Percentiles rank a stretch among this genome's conserved stretches.
phyloP scores from a whole-genome alignment of 2,329 filamentous ascomycete genomes.

The Apiospora saccharicola region DNA sequence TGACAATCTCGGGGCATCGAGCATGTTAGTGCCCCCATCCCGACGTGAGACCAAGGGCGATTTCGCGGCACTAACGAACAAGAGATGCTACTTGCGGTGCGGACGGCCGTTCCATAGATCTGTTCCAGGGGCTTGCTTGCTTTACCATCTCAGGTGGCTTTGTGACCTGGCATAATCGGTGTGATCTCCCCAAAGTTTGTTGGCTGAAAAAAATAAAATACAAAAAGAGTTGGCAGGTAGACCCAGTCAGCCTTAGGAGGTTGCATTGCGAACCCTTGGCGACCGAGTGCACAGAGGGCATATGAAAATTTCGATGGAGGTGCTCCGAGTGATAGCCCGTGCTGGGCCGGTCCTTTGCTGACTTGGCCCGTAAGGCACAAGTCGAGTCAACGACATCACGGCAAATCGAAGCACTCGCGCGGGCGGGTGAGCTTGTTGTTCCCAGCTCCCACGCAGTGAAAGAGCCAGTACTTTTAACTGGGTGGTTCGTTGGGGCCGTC shows the following conservation, averaged over 20 bases:
- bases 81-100: not conserved
- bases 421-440: not conserved
- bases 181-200: constrained; percentile 11
- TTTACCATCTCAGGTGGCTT: constrained; percentile 14
- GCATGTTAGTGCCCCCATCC: not conserved
- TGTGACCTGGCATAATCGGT: not conserved
- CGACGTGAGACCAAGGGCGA: not conserved
- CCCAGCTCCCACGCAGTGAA: not conserved
- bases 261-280: constrained; percentile 17
- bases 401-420: not conserved
- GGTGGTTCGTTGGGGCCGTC: constrained; percentile 6
- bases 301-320: constrained; percentile 5
- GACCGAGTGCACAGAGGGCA: not conserved
- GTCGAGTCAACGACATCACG: not conserved
- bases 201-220: not conserved
- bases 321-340: not conserved
- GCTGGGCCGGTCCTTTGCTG: not conserved
- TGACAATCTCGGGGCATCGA: constrained; percentile 16
- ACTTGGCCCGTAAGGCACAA: not conserved
- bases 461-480: constrained; percentile 8
- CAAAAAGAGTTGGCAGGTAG: constrained; percentile 22
- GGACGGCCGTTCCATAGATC: constrained; percentile 9
- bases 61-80: constrained; percentile 1
- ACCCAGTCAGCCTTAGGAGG: constrained; percentile 17
- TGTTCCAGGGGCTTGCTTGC: constrained; percentile 15